A percentile compares a stretch with the other conserved stretches of the same genome.
Evolutionary conservation across 2,329 filamentous ascomycete genomes (phyloP).

Genomic region (Neonectria ditissima): DNA sequence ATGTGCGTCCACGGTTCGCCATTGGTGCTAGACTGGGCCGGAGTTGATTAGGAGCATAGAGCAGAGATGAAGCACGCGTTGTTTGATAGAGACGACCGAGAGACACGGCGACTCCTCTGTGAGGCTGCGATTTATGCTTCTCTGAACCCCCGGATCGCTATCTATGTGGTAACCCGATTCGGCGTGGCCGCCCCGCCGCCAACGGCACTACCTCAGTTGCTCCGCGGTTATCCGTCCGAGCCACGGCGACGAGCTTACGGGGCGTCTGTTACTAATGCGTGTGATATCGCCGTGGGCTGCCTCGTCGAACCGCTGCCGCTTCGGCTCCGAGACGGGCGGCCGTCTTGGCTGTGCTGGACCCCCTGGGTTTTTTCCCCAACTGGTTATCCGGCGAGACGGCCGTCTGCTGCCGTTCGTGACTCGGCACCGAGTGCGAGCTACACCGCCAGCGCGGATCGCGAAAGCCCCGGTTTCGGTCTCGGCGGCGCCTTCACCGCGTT

Average conservation of each 20-base stretch:
- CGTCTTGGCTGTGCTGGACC: neutral
- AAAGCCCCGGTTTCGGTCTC: neutral
- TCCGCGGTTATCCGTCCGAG: conserved; percentile 15
- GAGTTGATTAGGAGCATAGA: neutral
- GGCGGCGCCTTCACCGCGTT: neutral
- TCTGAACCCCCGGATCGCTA: conserved; percentile 22
- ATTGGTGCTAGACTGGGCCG: conserved; percentile 4
- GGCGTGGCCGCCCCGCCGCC: conserved; percentile 6
- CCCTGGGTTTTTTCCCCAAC: no score
- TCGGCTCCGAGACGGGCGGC: conserved; percentile 13
- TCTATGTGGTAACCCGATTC: conserved; percentile 16
- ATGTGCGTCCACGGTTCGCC: conserved; percentile 29
- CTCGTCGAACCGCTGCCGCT: neutral
- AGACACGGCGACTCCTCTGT: neutral
- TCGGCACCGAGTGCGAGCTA: neutral
- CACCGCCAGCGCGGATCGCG: neutral
- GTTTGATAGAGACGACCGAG: neutral
- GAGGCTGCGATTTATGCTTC: conserved; percentile 25
- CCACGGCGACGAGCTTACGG: no score
- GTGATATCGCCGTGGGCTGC: conserved; percentile 23
- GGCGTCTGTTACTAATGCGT: conserved; percentile 8
- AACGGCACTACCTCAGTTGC: conserved; percentile 4
- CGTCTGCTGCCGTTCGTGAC: no score
- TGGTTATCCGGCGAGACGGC: no score
- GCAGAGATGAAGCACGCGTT: conserved; percentile 1